phyloP scores from a whole-genome alignment of 106 monocot genomes.

The Allium sativum region DNA sequence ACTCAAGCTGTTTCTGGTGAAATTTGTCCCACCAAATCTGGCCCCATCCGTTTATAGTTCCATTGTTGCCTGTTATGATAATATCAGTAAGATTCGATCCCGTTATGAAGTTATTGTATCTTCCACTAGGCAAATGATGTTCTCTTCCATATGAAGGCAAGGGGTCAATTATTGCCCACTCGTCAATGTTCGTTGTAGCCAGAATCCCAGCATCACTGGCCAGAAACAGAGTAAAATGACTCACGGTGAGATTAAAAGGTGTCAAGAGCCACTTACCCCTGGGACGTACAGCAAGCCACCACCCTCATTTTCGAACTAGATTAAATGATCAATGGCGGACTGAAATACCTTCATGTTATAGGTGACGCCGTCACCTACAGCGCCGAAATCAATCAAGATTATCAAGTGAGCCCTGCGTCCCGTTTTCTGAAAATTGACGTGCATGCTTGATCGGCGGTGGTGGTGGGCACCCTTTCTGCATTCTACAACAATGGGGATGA shows the following conservation, averaged over 20 bases:
- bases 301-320: slow-evolving; percentile 16
- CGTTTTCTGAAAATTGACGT: too few species aligned
- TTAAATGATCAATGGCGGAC: slow-evolving; percentile 37
- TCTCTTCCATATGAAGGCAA: slow-evolving; percentile 79
- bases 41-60: slow-evolving; percentile 34
- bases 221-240: slow-evolving; percentile 66
- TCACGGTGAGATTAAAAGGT: slow-evolving; percentile 76
- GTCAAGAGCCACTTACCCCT: slow-evolving; percentile 66
- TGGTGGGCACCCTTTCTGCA: too few species aligned
- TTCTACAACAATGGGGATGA: too few species aligned
- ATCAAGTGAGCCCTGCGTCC: slow-evolving; percentile 12
- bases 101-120: slow-evolving; percentile 49
- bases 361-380: slow-evolving; percentile 48
- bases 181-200: slow-evolving; percentile 23
- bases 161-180: slow-evolving; percentile 60
- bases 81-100: slow-evolving; percentile 23
- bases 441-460: too few species aligned
- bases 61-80: slow-evolving; percentile 76
- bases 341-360: slow-evolving; percentile 56
- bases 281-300: slow-evolving; percentile 55
- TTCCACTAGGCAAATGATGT: slow-evolving; percentile 47
- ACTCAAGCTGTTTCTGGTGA: slow-evolving; percentile 32
- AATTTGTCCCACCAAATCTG: slow-evolving; percentile 72
- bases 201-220: slow-evolving; percentile 39
- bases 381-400: slow-evolving; percentile 50